Evolutionary conservation across 345 rosid genomes (phyloP).

Genomic region (Isatis tinctoria): DNA sequence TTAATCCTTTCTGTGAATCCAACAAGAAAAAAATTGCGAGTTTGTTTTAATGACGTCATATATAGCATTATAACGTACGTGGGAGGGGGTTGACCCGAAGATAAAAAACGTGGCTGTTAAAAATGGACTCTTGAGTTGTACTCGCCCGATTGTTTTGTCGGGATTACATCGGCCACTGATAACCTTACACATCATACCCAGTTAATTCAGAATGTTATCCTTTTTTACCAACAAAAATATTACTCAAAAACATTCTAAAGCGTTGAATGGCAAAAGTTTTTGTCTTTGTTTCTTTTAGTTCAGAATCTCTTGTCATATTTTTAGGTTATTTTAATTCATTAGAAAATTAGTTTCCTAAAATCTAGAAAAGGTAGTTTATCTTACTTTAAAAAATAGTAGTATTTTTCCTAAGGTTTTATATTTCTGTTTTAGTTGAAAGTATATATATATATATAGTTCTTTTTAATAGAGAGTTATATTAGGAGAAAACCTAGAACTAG

Average conservation of each 20-base stretch:
- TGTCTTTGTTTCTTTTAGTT: background rate
- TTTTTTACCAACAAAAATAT: background rate
- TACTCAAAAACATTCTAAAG: background rate
- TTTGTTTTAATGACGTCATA: slow-evolving; percentile 5
- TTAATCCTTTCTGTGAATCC: no score
- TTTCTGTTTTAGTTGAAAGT: background rate
- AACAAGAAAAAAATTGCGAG: no score
- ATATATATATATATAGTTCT: no score
- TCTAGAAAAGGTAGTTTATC: background rate
- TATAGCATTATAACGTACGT: background rate
- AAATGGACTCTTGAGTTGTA: slow-evolving; percentile 3
- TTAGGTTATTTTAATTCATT: background rate
- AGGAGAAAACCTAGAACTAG: background rate
- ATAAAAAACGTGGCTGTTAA: slow-evolving; percentile 6
- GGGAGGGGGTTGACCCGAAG: slow-evolving; percentile 9
- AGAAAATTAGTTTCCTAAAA: background rate
- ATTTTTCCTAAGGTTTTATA: background rate
- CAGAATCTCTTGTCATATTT: background rate
- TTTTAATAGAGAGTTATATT: background rate
- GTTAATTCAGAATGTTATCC: background rate
- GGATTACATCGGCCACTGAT: background rate
- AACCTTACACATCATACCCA: slow-evolving; percentile 6
- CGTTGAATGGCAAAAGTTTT: background rate
- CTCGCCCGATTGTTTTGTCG: slow-evolving; percentile 24
- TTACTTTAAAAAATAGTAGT: background rate